phyloP scores from a whole-genome alignment of 1,139 yeast species.

The Protomyces gravidus region DNA sequence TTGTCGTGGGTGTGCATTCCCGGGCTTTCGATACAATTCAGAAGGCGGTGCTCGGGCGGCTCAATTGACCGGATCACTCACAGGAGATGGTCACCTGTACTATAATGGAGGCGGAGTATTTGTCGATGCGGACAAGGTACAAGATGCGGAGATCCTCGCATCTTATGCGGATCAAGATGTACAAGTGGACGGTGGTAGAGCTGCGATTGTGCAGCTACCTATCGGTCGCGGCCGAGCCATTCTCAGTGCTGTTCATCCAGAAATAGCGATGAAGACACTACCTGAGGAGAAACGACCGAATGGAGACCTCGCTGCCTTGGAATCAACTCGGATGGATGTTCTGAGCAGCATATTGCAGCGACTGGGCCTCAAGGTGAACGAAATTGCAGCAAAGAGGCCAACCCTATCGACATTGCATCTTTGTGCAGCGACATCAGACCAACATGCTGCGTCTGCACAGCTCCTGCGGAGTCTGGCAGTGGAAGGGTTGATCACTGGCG shows the following conservation, averaged over 20 bases:
- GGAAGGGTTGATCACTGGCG: constrained; percentile 1
- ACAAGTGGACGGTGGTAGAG: constrained; percentile 49
- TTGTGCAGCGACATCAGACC: not conserved
- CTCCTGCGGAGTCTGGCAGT: not conserved
- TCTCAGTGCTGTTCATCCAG: constrained; percentile 88
- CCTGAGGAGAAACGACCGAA: not conserved
- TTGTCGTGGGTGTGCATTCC: constrained; percentile 73
- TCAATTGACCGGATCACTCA: not conserved
- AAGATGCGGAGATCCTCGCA: constrained; percentile 66
- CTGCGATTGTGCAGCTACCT: constrained; percentile 63
- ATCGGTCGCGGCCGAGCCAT: constrained; percentile 74
- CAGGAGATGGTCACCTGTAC: constrained; percentile 40
- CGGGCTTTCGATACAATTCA: constrained; percentile 73
- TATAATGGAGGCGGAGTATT: constrained; percentile 89
- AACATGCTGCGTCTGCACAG: not conserved
- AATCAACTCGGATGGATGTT: constrained; percentile 50
- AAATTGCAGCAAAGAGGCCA: constrained; percentile 45
- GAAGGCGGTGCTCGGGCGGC: constrained; percentile 62
- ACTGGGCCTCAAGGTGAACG: constrained; percentile 65
- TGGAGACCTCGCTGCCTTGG: not conserved
- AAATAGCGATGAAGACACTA: constrained; percentile 52
- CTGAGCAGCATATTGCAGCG: constrained; percentile 53
- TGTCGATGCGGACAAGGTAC: constrained; percentile 59
- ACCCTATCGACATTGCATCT: constrained; percentile 46
- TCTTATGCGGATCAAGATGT: constrained; percentile 48